These are phyloP conservation scores for Solanum sitiens DNA, from an alignment of 257 asterid species.

Conservation along the genomic window DNA sequence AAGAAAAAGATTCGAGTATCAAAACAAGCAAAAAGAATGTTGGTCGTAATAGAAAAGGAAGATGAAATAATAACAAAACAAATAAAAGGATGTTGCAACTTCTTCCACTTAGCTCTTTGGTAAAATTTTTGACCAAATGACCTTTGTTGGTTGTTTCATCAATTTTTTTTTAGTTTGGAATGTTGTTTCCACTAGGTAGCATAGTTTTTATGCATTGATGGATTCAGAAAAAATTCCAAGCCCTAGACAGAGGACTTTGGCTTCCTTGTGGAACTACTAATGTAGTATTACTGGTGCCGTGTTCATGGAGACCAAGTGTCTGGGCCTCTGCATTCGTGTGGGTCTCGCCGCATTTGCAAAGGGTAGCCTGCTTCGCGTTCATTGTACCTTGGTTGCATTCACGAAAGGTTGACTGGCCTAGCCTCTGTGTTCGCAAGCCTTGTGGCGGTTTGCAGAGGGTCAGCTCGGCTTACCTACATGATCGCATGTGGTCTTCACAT, in stretches of 20 bases:
- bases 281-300: background rate
- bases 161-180: background rate
- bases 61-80: too few relatives aligned
- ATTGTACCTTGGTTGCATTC: background rate
- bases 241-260: background rate
- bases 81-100: too few relatives aligned
- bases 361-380: background rate
- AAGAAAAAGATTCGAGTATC: too few relatives aligned
- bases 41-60: too few relatives aligned
- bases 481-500: background rate
- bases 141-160: too few relatives aligned
- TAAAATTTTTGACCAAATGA: too few relatives aligned
- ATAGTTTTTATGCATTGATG: background rate
- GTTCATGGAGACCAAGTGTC: background rate
- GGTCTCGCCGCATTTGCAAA: background rate
- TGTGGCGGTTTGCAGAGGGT: accelerated
- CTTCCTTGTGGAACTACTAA: background rate
- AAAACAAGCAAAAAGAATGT: too few relatives aligned
- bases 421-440: background rate
- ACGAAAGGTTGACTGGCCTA: background rate
- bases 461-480: background rate
- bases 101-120: too few relatives aligned
- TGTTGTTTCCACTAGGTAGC: background rate
- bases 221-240: too few relatives aligned
- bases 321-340: too few relatives aligned